Evolutionary conservation across 768 basidiomycete species (phyloP), one percentile per base, ranked within the genome.

Genomic region (Austroboletus festivus): DNA sequence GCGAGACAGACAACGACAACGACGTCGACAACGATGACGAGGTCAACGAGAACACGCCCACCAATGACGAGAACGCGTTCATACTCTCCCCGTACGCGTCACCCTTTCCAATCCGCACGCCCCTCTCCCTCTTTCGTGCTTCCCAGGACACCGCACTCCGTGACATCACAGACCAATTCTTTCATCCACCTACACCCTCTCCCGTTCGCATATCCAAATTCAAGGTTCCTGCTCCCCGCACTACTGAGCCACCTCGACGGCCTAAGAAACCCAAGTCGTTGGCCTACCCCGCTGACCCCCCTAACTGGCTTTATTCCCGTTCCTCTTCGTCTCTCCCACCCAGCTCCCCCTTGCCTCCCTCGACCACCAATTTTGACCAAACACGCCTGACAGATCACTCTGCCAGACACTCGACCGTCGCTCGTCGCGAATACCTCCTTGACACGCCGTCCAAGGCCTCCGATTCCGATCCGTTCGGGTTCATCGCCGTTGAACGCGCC

Each of bases 381-480:
- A 41, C 28, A 0, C 55, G 46, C 38, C n/a, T 44, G 3, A 43
- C 47, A 11, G 42, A 51, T 24, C 41, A 10, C 30, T 16, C 18
- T 15, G 42, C 48, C 24, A 39, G 48, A 21, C 41, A 10, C 26
- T 16, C 18, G 12, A 43, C 48, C 28, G 46, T 52, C 5, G 44
- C 44, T 13, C 57, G 51, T 6, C 48, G 56, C 22, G 54, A 62
- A 28, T 63, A 68, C 20, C 18, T 46, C 10, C 49, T 63, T 6
- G 52, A 45, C 18, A 54, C 59, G 1, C 64, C 66, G 5, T 53
- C 57, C 37, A 62, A 39, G 4, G 42, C 57, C 7, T 64, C 62
- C 19, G 65, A 62, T 33, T 77, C 77, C 0, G 80, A 82, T 51
- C 80, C 79, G 0, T 82, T 82, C 50, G 81, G 80, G 0, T 81